A percentile compares a stretch with the other conserved stretches of the same genome.
Conservation (phyloP, 768 basidiomycete genomes). For the Tricholoma matsutake region DNA sequence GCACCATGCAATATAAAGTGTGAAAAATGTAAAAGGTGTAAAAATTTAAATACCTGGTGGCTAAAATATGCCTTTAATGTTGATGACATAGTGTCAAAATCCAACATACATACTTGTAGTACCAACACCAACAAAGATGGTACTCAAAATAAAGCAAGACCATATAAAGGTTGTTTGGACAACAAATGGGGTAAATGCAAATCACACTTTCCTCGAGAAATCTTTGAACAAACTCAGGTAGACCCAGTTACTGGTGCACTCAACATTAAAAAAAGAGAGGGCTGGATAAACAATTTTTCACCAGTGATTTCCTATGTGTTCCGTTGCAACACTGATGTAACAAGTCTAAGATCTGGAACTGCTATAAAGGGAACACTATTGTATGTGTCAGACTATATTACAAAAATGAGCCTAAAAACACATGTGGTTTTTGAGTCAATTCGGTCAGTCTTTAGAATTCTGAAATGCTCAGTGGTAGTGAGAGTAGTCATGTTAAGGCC, state of each 20-base stretch:
- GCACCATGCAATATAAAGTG: slow-evolving; percentile 1
- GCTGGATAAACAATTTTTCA: slow-evolving; percentile 34
- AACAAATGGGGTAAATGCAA: slow-evolving; percentile 28
- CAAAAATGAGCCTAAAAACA: slow-evolving; percentile 36
- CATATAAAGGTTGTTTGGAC: slow-evolving; percentile 20
- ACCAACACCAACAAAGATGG: slow-evolving; percentile 11
- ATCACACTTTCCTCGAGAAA: slow-evolving; percentile 33
- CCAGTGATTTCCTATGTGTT: slow-evolving; percentile 28
- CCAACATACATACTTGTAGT: slow-evolving; percentile 29
- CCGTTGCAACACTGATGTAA: slow-evolving; percentile 37
- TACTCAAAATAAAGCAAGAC: slow-evolving; percentile 1
- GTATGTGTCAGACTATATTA: slow-evolving; percentile 45
- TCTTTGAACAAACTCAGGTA: slow-evolving; percentile 16
- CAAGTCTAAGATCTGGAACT: slow-evolving; percentile 36
- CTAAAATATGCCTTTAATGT: slow-evolving; percentile 13
- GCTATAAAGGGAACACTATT: slow-evolving; percentile 34
- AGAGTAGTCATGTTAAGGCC: slow-evolving; percentile 13
- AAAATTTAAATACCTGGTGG: slow-evolving; percentile 12
- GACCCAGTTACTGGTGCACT: slow-evolving; percentile 26
- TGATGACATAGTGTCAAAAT: slow-evolving; percentile 26
- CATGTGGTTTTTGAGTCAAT: slow-evolving; percentile 34
- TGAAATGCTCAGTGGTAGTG: slow-evolving; percentile 14
- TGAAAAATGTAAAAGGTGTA: slow-evolving; percentile 14
- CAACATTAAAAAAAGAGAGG: slow-evolving; percentile 29
- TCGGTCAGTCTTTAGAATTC: slow-evolving; percentile 20